Evolutionary conservation across 2,329 filamentous ascomycete genomes (phyloP), one percentile per base, ranked within the genome.

Genomic region (Teratosphaeria destructans): DNA sequence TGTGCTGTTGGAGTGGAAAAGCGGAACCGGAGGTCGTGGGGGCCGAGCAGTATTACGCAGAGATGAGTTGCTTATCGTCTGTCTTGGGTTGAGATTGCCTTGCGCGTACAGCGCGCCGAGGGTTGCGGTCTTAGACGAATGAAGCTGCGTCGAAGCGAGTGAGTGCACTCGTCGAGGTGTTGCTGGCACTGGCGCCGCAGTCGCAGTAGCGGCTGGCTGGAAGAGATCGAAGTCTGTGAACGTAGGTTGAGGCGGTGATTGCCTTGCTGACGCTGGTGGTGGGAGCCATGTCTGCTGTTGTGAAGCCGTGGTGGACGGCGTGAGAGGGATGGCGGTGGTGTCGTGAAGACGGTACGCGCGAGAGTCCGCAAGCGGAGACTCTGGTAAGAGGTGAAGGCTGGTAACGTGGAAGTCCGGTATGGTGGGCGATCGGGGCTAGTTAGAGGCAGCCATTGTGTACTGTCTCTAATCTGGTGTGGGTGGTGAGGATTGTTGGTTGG

Each of bases 241-340:
- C 68, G 71, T 72, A 68, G 72, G 72, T 71, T 74, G 71, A 67
- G 79, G 77, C 74, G 77, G 79, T 74, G 77, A 77, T 75, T 76
- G 72, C 75, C 73, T 73, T 75, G 78, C 74, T 76, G 75, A 70
- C 72, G 77, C 71, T 75, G 78, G 74, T 83, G 78, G 74, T 82
- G 86, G 83, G 85, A 82, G 87, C 88, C 88, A 92, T 92, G 82
- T 70, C 90, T 85, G 84, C 72, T 77, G 74, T 74, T 76, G 74
- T 75, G 85, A 83, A 89, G 88, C 87, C 88, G 88, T 91, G 82
- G 82, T 90, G 86, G 87, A 86, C 85, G 88, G 85, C 83, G 80
- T 72, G 68, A 81, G 83, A 83, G 86, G 85, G 84, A 80, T 82
- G 72, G 76, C 74, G 78, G 79, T 83, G 67, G 75, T 62, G 70